Percentiles rank a stretch among this genome's conserved stretches.
Evolutionary conservation across 176 grass and related monocot genomes (phyloP).

Genomic region (Avena atlantica): DNA sequence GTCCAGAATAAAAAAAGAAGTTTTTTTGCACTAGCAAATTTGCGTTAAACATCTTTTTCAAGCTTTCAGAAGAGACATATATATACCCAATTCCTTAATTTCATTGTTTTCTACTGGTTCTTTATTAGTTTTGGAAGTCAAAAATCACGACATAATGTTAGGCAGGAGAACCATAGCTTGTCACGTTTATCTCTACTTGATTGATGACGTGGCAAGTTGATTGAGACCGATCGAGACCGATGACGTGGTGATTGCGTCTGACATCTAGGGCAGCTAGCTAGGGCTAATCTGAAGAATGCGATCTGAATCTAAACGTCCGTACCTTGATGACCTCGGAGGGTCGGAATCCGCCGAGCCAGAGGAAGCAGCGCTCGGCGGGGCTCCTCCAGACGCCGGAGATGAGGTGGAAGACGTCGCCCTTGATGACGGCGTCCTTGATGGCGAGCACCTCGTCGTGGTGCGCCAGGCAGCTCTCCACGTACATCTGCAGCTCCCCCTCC

Average conservation of each 20-base stretch:
- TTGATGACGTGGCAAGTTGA: no score
- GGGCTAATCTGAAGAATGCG: conserved; percentile 17
- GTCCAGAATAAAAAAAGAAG: no score
- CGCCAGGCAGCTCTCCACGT: conserved; percentile 77
- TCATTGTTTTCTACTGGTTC: neutral
- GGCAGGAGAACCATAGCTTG: neutral
- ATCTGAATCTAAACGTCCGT: neutral
- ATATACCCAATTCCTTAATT: neutral
- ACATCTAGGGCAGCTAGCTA: conserved; percentile 14
- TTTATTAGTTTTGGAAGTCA: neutral
- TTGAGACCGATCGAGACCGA: neutral
- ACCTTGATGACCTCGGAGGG: conserved; percentile 99
- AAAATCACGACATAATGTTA: neutral
- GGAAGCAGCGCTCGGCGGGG: conserved; percentile 97
- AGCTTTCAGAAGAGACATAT: neutral
- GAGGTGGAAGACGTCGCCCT: conserved; percentile 96
- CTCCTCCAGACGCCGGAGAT: conserved; percentile 92
- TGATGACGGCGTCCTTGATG: conserved; percentile 71
- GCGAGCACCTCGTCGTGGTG: conserved; percentile 86
- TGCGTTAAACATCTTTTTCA: neutral
- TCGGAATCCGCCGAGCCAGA: conserved; percentile 96
- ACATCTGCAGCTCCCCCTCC: conserved; percentile 87
- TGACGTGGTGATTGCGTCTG: neutral
- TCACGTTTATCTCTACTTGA: neutral
- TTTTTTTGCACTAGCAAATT: no score